Conservation (phyloP, 2,329 filamentous ascomycete species). For the Ascochyta lentis region DNA sequence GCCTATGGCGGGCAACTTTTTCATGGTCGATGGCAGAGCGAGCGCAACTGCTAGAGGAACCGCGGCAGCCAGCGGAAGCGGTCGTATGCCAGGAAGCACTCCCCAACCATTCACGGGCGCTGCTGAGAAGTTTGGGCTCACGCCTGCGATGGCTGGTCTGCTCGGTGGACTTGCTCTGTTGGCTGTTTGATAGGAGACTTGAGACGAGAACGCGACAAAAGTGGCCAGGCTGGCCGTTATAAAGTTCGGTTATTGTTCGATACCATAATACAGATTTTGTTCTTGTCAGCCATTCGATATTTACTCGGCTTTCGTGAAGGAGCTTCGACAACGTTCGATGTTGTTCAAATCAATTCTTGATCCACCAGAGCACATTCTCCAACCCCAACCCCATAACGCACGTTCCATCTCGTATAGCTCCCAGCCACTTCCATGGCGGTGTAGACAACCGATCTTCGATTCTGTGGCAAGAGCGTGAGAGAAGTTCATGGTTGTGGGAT, state of each 20-base stretch:
- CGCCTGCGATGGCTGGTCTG: constrained; percentile 13
- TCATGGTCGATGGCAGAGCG: constrained; percentile 43
- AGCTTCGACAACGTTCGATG: background rate
- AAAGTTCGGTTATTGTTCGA: background rate
- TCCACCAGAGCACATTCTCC: background rate
- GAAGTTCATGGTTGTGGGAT: background rate
- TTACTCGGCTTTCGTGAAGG: background rate
- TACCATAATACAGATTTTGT: constrained; percentile 2
- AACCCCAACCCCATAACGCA: background rate
- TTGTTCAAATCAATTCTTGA: background rate
- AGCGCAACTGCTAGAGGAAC: constrained; percentile 19
- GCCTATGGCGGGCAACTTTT: constrained; percentile 45
- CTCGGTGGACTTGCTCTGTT: constrained; percentile 17
- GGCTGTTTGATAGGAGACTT: background rate
- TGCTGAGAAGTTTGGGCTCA: constrained; percentile 7
- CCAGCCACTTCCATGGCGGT: constrained; percentile 5
- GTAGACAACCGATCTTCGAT: background rate
- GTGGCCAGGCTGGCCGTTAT: background rate
- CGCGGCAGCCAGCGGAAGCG: constrained; percentile 26
- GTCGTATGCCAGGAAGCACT: constrained; percentile 21
- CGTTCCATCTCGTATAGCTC: constrained; percentile 5
- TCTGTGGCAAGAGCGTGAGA: background rate
- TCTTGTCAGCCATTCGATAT: background rate
- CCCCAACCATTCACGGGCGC: constrained; percentile 26
- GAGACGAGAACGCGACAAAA: background rate